Base-by-base conservation (phyloP, 1,284 basidiomycete species). In the Cryptococcus neoformans region DNA sequence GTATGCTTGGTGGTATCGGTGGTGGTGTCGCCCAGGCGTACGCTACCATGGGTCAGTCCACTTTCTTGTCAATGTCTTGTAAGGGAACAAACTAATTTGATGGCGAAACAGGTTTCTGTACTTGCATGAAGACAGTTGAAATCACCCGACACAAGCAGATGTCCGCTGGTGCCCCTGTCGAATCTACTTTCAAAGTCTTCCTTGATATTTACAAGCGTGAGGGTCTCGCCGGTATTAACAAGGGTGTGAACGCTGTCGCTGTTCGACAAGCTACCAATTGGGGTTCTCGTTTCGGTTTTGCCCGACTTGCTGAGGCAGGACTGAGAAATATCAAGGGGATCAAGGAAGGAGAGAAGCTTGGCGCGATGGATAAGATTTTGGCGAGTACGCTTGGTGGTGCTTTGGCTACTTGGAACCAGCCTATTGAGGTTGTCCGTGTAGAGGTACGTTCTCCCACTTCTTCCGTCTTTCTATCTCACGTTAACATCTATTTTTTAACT, bases 251-350 rank as follows among this genome's bases (percentile, higher is more conserved):
- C 71, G 96, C 96, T 28, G 96, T 99, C 50, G 96, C 94, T 51
- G 83, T 98, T 49, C 87, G 95, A 52, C 95, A 98, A 79, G 94
- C 92, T 77, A 99, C 96, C 51, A 99, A 99, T 82, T 99, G 96
- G 96, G 96, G 96, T 63, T 94, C 92, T 63, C 88, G 94, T 87
- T 92, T 99, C 86, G 95, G 95, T 70, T 93, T 99, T 73, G 91
- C 96, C 53, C 90, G 96, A 66, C 80, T 99, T 36, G 92, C 92
- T 48, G 96, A 99, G 80, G 80, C 81, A 48, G 80, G 80, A 41
- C 90, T 99, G 71, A 86, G 91, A 53, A 85, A 84, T 59, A 74
- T 87, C 55, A 84, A 85, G 57, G 69, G 72, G 10, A 62, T 81
- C 56, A 67, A 70, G 47, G 89, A 93, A 63, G 81, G 81, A 44